Evolutionary conservation across 768 basidiomycete species (phyloP).

Genomic region (Asterophora lycoperdoides): DNA sequence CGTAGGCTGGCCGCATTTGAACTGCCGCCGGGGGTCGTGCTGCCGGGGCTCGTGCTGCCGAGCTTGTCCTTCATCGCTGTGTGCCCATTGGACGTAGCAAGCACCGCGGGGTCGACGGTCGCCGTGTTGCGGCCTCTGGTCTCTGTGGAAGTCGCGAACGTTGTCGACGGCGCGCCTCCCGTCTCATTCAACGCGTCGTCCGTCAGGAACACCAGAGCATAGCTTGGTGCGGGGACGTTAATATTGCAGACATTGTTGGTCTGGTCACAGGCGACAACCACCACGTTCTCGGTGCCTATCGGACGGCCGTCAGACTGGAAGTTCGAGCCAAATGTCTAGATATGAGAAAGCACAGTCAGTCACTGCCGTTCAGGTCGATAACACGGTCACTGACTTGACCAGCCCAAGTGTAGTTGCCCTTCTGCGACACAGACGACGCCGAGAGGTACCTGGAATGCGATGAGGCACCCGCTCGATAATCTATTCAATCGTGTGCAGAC

Average conservation of each 20-base stretch:
- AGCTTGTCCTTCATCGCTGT: not conserved
- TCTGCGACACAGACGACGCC: conserved; percentile 53
- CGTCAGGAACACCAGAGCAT: no score
- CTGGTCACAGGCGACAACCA: conserved; percentile 54
- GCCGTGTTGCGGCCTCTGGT: conserved; percentile 24
- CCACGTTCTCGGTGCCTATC: conserved; percentile 43
- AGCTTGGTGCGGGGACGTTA: conserved; percentile 61
- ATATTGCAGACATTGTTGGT: conserved; percentile 49
- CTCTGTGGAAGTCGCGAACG: conserved; percentile 47
- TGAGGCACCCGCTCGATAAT: no score
- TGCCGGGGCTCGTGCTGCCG: no score
- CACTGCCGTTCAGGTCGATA: conserved; percentile 39
- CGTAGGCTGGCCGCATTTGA: no score
- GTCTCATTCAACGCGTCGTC: conserved; percentile 33
- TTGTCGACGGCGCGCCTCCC: conserved; percentile 32
- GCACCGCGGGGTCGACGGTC: conserved; percentile 2
- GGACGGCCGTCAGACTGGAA: conserved; percentile 67
- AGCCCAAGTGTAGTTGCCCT: no score
- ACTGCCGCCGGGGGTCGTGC: no score
- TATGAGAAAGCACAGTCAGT: no score
- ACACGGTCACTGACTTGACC: conserved; percentile 36
- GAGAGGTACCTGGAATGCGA: no score
- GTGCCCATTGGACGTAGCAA: conserved; percentile 8
- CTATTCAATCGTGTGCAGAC: no score
- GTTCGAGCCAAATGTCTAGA: conserved; percentile 50